Conservation (phyloP, 176 grass and related monocot genomes). For the Cymbopogon citratus region DNA sequence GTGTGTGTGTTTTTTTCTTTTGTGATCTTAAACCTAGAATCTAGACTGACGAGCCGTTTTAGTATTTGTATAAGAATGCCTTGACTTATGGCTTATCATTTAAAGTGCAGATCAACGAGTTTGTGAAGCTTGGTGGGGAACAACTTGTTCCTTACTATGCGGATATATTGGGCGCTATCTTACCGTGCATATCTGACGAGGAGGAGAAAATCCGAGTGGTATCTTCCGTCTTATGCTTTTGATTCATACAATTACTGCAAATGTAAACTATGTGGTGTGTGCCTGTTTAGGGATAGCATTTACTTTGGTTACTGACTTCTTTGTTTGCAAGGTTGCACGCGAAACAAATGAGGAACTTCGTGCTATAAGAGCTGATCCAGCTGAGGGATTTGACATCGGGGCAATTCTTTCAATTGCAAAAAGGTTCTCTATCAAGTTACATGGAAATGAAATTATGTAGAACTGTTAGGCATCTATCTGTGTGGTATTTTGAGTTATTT, state of each 20-base stretch:
- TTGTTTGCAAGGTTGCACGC: slow-evolving; percentile 88
- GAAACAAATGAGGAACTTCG: slow-evolving; percentile 98
- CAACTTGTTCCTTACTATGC: slow-evolving; percentile 98
- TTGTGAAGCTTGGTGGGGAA: slow-evolving; percentile 98
- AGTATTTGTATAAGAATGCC: slow-evolving; percentile 29
- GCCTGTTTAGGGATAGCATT: background rate
- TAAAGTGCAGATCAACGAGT: slow-evolving; percentile 87
- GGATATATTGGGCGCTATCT: slow-evolving; percentile 92
- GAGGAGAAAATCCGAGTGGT: slow-evolving; percentile 99
- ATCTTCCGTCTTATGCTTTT: slow-evolving; percentile 24
- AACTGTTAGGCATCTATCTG: background rate
- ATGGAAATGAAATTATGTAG: background rate
- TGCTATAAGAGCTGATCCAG: slow-evolving; percentile 79
- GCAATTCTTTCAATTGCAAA: slow-evolving; percentile 78
- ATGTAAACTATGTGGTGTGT: background rate
- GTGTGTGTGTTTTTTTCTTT: background rate
- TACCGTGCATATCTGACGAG: slow-evolving; percentile 92
- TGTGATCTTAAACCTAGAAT: slow-evolving; percentile 10
- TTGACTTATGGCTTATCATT: slow-evolving; percentile 27
- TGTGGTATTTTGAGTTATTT: background rate
- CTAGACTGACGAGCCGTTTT: background rate
- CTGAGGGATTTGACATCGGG: slow-evolving; percentile 89
- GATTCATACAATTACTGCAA: slow-evolving; percentile 16
- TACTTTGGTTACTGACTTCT: background rate
- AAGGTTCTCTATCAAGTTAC: slow-evolving; percentile 47